Conservation (phyloP, 768 basidiomycete genomes). For the Pholiota conissans region DNA sequence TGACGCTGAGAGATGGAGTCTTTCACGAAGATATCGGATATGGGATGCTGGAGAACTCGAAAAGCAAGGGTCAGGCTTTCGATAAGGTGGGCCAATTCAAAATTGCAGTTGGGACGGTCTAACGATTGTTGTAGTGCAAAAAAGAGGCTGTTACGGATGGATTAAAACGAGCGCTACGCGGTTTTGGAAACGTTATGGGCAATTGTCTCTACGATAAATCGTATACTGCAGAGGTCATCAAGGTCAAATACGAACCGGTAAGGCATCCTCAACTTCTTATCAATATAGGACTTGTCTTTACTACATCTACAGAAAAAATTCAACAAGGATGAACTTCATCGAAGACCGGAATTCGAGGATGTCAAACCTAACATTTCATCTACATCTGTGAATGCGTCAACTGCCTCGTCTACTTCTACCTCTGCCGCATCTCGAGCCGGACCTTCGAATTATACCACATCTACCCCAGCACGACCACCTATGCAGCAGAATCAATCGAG, state of each 20-base stretch:
- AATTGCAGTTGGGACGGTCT: not conserved
- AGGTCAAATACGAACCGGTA: slow-evolving; percentile 85
- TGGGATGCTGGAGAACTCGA: slow-evolving; percentile 82
- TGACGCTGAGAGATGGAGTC: slow-evolving; percentile 85
- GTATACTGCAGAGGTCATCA: slow-evolving; percentile 80
- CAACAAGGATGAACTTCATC: slow-evolving; percentile 64
- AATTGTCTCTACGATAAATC: slow-evolving; percentile 97
- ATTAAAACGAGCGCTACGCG: slow-evolving; percentile 85
- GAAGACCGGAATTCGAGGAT: slow-evolving; percentile 70
- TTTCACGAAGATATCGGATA: slow-evolving; percentile 95
- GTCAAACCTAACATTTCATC: slow-evolving; percentile 29
- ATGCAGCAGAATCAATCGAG: slow-evolving; percentile 24
- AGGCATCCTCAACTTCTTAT: slow-evolving; percentile 26
- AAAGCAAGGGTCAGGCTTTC: slow-evolving; percentile 80
- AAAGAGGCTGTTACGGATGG: slow-evolving; percentile 98
- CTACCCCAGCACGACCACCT: slow-evolving; percentile 20
- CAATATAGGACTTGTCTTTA: slow-evolving; percentile 1
- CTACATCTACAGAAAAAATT: slow-evolving; percentile 58
- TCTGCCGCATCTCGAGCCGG: slow-evolving; percentile 8
- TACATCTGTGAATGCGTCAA: slow-evolving; percentile 13
- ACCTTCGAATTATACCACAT: slow-evolving; percentile 10
- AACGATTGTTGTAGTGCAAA: slow-evolving; percentile 67
- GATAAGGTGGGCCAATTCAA: slow-evolving; percentile 74
- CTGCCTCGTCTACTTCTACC: slow-evolving; percentile 7
- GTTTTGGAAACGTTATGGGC: slow-evolving; percentile 92